phyloP scores from a whole-genome alignment of 2,329 filamentous ascomycete species.

The Trichoderma citrinoviride region DNA sequence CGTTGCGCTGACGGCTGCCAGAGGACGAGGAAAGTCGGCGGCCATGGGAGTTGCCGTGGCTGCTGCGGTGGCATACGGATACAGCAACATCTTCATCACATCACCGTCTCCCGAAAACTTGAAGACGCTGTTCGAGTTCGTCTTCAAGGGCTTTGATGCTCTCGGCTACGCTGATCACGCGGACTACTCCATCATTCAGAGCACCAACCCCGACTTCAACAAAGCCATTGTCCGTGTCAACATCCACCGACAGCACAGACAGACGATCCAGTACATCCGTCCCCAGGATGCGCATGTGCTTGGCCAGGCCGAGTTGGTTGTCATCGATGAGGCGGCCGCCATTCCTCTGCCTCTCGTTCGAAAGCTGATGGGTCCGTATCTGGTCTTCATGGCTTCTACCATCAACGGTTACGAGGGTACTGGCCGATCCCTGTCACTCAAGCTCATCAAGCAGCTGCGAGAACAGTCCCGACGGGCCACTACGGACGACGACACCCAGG shows the following conservation, averaged over 20 bases:
- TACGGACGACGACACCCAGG: conserved; percentile 58
- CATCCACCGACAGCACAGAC: conserved; percentile 87
- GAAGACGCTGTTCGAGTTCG: conserved; percentile 96
- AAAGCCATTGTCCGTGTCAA: conserved; percentile 98
- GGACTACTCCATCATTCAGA: conserved; percentile 97
- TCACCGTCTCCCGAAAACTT: conserved; percentile 96
- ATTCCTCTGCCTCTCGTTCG: conserved; percentile 90
- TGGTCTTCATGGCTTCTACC: conserved; percentile 98
- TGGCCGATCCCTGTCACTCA: conserved; percentile 88
- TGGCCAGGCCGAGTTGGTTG: conserved; percentile 89
- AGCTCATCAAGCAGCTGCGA: conserved; percentile 93
- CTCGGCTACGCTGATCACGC: conserved; percentile 91
- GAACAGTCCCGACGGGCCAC: conserved; percentile 76
- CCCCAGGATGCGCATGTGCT: conserved; percentile 94
- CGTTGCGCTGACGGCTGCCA: conserved; percentile 85
- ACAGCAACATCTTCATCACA: conserved; percentile 99
- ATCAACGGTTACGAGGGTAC: conserved; percentile 99
- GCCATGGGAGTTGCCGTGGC: conserved; percentile 92
- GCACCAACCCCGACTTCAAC: conserved; percentile 97
- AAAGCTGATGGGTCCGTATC: conserved; percentile 93
- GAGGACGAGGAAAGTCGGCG: conserved; percentile 95
- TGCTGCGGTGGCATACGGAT: conserved; percentile 90
- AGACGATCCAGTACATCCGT: conserved; percentile 98
- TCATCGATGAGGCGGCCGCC: conserved; percentile 96
- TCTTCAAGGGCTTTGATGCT: conserved; percentile 97